Evolutionary conservation across 345 rosid species (phyloP).

Genomic region (Camelina laxa): DNA sequence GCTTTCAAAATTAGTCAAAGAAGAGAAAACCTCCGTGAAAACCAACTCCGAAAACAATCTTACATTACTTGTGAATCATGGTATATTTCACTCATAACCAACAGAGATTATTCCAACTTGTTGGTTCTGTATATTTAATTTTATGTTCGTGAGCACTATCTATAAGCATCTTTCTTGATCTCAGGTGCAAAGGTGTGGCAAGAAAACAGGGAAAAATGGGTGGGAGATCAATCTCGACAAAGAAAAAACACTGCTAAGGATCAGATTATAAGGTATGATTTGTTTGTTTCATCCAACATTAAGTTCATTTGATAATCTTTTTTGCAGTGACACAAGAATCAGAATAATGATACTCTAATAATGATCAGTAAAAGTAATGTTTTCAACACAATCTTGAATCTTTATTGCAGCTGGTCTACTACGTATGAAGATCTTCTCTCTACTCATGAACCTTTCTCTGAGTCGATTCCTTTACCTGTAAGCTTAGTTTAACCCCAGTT

Average conservation of each 20-base stretch:
- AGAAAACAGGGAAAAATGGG: constrained; percentile 79
- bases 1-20: constrained; percentile 39
- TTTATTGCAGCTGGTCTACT: constrained; percentile 78
- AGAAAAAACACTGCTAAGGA: constrained; percentile 56
- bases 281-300: constrained; percentile 5
- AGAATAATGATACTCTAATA: neutral
- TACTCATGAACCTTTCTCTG: constrained; percentile 75
- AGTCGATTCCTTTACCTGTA: constrained; percentile 86
- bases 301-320: constrained; percentile 15
- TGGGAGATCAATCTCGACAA: constrained; percentile 62
- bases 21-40: constrained; percentile 34
- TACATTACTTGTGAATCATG: constrained; percentile 34
- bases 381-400: constrained; percentile 26
- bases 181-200: constrained; percentile 77
- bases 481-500: constrained; percentile 33
- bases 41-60: constrained; percentile 26
- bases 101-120: constrained; percentile 11
- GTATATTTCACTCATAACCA: constrained; percentile 31
- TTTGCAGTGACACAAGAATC: neutral
- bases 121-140: constrained; percentile 20
- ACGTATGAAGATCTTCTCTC: constrained; percentile 86
- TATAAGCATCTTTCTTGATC: constrained; percentile 30
- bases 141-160: constrained; percentile 30
- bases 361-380: neutral
- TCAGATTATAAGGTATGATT: constrained; percentile 68